A percentile compares a stretch with the other conserved stretches of the same genome.
These are phyloP conservation scores for Gynostemma pentaphyllum DNA, from an alignment of 306 rosid species.

Conservation along the genomic window DNA sequence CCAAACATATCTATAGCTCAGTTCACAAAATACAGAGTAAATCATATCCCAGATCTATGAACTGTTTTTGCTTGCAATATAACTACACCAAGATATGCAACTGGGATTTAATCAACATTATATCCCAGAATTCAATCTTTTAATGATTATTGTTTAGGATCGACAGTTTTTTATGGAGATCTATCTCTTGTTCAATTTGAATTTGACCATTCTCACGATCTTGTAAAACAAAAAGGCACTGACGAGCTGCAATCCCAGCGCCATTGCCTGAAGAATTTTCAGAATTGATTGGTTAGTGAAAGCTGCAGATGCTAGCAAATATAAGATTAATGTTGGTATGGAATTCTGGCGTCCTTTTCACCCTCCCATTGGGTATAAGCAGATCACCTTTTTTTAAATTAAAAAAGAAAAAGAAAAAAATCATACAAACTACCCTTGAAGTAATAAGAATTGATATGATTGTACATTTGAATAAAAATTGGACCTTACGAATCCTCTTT, in stretches of 20 bases:
- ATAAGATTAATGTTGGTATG: too few species aligned
- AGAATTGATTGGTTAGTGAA: not conserved
- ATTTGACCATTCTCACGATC: slow-evolving; percentile 58
- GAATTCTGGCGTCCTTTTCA: too few species aligned
- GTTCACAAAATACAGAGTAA: not conserved
- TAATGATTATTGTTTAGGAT: not conserved
- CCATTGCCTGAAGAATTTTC: slow-evolving; percentile 50
- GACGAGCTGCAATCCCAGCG: slow-evolving; percentile 61
- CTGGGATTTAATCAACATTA: too few species aligned
- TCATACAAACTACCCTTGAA: too few species aligned
- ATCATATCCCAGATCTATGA: not conserved
- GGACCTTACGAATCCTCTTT: too few species aligned
- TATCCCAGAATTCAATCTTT: too few species aligned
- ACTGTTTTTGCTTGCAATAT: not conserved
- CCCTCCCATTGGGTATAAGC: too few species aligned
- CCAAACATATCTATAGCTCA: not conserved
- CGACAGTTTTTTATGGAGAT: slow-evolving; percentile 1
- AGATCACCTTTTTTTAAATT: too few species aligned
- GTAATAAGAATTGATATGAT: too few species aligned
- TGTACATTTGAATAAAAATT: too few species aligned
- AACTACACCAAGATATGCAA: too few species aligned
- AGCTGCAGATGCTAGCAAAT: not conserved
- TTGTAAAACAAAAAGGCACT: slow-evolving; percentile 92
- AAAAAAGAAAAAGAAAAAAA: too few species aligned
- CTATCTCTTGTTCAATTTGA: slow-evolving; percentile 46